These are phyloP conservation scores for Mallotus repandus DNA, from an alignment of 441 rosid species.

Conservation along the genomic window DNA sequence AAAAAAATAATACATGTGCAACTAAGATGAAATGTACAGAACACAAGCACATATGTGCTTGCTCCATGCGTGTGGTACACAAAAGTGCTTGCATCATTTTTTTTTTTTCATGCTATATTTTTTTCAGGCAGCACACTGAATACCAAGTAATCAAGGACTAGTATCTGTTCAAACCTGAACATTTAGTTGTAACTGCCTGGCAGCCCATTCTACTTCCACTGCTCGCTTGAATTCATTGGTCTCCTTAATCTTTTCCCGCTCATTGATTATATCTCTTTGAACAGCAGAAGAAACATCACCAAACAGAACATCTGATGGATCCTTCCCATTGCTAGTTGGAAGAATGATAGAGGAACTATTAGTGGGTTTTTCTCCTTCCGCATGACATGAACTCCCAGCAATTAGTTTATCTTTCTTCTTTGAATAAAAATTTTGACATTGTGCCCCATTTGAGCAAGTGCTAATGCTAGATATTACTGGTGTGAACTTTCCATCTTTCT, in stretches of 20 bases:
- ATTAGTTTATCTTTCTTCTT: conserved; percentile 20
- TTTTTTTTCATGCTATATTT: not conserved
- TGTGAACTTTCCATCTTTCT: conserved; percentile 11
- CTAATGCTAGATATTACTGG: conserved; percentile 21
- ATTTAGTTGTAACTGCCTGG: conserved; percentile 63
- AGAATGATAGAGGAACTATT: conserved; percentile 23
- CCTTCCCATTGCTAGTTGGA: conserved; percentile 18
- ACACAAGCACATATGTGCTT: not conserved
- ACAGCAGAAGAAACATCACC: conserved; percentile 12
- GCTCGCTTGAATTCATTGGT: conserved; percentile 80
- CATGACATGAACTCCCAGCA: conserved; percentile 20
- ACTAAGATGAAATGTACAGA: not conserved
- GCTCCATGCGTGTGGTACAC: not conserved
- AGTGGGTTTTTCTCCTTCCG: conserved; percentile 23
- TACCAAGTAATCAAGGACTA: not conserved
- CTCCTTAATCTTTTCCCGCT: conserved; percentile 75
- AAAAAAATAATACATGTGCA: not conserved
- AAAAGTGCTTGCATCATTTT: not conserved
- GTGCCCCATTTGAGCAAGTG: conserved; percentile 22
- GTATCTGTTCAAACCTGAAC: conserved; percentile 52
- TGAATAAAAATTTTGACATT: conserved; percentile 19
- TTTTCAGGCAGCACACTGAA: not conserved
- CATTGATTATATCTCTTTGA: conserved; percentile 47
- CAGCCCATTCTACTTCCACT: conserved; percentile 75
- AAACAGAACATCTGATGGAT: conserved; percentile 13